Evolutionary conservation across 2,329 filamentous ascomycete species (phyloP).

Genomic region (Claviceps citrina): DNA sequence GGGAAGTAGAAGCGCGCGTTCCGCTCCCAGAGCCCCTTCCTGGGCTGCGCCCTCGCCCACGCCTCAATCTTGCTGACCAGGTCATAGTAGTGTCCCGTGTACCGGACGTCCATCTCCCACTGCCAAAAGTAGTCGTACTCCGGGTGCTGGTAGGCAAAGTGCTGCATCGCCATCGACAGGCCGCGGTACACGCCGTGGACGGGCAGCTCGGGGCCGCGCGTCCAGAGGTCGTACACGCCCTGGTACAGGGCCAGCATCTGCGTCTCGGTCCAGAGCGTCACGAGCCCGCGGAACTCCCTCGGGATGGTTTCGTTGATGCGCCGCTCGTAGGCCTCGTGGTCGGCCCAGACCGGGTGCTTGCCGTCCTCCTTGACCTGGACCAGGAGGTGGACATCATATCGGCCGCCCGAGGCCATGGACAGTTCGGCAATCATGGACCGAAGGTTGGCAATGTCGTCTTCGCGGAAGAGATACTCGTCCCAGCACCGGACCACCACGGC

Average conservation of each 20-base stretch:
- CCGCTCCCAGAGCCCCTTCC: conserved; percentile 70
- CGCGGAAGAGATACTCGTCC: conserved; percentile 63
- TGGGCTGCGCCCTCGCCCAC: conserved; percentile 58
- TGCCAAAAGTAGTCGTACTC: conserved; percentile 91
- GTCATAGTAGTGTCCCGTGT: conserved; percentile 75
- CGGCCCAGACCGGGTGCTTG: conserved; percentile 62
- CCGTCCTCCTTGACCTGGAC: conserved; percentile 71
- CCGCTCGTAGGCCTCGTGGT: conserved; percentile 50
- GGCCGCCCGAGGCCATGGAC: conserved; percentile 62
- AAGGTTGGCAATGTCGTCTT: conserved; percentile 68
- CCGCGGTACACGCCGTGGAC: conserved; percentile 89
- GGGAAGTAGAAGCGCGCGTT: conserved; percentile 67
- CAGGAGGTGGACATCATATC: conserved; percentile 75
- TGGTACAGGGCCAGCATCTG: conserved; percentile 89
- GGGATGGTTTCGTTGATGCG: conserved; percentile 57
- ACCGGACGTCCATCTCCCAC: conserved; percentile 88
- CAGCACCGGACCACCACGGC: conserved; percentile 72
- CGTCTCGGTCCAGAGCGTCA: conserved; percentile 82
- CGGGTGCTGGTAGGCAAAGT: conserved; percentile 75
- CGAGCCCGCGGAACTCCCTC: conserved; percentile 74
- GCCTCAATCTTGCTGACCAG: conserved; percentile 51
- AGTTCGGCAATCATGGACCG: conserved; percentile 75
- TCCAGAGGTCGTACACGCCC: conserved; percentile 64
- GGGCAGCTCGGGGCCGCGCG: conserved; percentile 49
- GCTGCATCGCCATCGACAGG: conserved; percentile 85